Conservation (phyloP, 495 filamentous ascomycete genomes). For the Neurospora pannonica region DNA sequence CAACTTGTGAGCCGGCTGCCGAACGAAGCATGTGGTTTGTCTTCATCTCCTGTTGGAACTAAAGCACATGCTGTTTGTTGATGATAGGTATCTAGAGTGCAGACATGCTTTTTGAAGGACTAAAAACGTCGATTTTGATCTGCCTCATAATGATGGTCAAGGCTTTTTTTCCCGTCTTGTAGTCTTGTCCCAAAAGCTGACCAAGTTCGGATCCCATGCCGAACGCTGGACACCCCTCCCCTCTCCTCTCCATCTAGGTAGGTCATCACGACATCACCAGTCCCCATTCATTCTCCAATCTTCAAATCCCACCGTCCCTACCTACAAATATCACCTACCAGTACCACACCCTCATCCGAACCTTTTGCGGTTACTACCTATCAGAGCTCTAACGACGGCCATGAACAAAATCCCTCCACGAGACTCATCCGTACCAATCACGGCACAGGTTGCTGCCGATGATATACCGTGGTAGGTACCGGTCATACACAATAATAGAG, state of each 20-base stretch:
- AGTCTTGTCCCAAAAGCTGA: background rate
- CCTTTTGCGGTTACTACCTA: background rate
- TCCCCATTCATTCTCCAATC: no score
- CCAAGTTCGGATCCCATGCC: background rate
- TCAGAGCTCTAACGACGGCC: background rate
- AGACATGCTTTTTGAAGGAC: no score
- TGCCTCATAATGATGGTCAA: no score
- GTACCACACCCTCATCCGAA: background rate
- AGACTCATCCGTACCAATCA: background rate
- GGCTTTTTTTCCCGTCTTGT: no score
- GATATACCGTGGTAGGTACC: background rate
- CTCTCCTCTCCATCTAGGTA: background rate
- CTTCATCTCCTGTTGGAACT: no score
- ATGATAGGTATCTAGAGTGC: no score
- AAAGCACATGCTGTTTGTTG: no score
- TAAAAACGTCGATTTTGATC: no score
- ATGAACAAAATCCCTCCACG: background rate
- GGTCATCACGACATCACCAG: background rate
- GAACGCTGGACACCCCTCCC: background rate
- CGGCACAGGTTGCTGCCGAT: background rate
- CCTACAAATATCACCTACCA: background rate
- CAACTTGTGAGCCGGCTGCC: background rate
- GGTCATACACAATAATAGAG: background rate
- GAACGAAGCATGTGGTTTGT: no score
- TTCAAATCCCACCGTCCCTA: background rate